Evolutionary conservation across 176 grass and related monocot genomes (phyloP).

Genomic region (Carex kokanica): DNA sequence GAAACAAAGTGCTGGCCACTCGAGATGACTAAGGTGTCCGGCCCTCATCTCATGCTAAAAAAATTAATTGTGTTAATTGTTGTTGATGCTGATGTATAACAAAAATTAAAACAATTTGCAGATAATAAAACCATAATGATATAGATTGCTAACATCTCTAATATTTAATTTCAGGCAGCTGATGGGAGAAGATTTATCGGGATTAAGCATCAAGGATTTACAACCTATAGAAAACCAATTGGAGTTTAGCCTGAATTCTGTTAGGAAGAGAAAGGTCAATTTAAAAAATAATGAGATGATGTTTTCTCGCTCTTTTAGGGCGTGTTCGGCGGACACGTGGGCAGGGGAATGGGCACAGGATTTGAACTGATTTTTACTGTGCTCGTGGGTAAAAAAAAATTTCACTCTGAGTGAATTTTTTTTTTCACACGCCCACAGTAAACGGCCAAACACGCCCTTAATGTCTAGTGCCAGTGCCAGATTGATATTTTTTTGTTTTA

Average conservation of each 20-base stretch:
- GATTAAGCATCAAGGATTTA: constrained; percentile 47
- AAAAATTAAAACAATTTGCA: background rate
- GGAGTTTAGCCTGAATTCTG: constrained; percentile 44
- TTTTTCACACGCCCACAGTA: too few species aligned
- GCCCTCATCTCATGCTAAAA: background rate
- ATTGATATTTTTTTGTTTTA: constrained; percentile 6
- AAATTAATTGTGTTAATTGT: background rate
- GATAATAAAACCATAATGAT: background rate
- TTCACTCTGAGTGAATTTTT: too few species aligned
- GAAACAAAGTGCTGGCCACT: background rate
- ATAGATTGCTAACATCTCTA: background rate
- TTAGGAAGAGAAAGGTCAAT: constrained; percentile 64
- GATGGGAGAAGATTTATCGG: constrained; percentile 69
- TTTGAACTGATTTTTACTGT: too few species aligned
- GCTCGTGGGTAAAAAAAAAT: too few species aligned
- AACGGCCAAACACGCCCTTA: too few species aligned
- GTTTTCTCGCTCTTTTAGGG: background rate
- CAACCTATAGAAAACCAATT: constrained; percentile 56
- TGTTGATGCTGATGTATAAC: background rate
- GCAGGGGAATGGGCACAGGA: too few species aligned
- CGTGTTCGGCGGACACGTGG: too few species aligned
- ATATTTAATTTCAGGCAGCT: constrained; percentile 47
- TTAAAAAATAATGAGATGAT: background rate
- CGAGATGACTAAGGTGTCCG: background rate
- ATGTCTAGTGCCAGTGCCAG: background rate